Evolutionary conservation across 1,284 basidiomycete species (phyloP), one percentile per base, ranked within the genome.

Genomic region (Erythrobasidium hasegawianum): DNA sequence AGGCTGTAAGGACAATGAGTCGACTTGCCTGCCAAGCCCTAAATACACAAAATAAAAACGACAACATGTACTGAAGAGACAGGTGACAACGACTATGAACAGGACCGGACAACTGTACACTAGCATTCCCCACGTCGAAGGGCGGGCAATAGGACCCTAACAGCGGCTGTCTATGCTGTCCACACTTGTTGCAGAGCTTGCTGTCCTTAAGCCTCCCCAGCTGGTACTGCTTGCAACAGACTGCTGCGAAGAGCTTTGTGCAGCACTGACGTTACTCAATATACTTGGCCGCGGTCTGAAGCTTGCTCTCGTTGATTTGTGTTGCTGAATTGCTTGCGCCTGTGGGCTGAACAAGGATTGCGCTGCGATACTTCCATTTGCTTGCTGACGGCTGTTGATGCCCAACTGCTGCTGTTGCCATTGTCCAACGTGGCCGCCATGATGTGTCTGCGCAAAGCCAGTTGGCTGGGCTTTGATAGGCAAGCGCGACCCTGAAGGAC

Each of bases 261-360:
- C 47, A 50, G 47, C 20, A 10, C 11, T 9, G 11, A 20, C 47
- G n/a, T 41, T 47, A 16, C 22, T 24, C 26, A 29, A 22, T 53
- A 53, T 22, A 29, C 50, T 53, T 8, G 50, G 50, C 3, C 50
- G 18, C 16, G 50, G 50, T 26, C 20, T 22, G 20, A 53, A 53
- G 26, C 50, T 53, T 16, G 50, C 18, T 29, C 50, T 53, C n/a
- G 26, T 16, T 20, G 50, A 26, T 20, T 53, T 22, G 14, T 53
- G 50, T 20, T 53, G 50, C 50, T 53, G 50, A 7, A 16, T 16
- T 20, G n/a, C 16, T 9, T 24, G 20, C 50, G 50, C 50, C 16
- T 53, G 50, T 9, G 50, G 50, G 26, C 18, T 20, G 50, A 53
- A 53, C 16, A 53, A 26, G 14, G 50, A 53, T 47, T 47, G 43